phyloP scores from a whole-genome alignment of 345 rosid genomes.

The Crucihimalaya himalaica region DNA sequence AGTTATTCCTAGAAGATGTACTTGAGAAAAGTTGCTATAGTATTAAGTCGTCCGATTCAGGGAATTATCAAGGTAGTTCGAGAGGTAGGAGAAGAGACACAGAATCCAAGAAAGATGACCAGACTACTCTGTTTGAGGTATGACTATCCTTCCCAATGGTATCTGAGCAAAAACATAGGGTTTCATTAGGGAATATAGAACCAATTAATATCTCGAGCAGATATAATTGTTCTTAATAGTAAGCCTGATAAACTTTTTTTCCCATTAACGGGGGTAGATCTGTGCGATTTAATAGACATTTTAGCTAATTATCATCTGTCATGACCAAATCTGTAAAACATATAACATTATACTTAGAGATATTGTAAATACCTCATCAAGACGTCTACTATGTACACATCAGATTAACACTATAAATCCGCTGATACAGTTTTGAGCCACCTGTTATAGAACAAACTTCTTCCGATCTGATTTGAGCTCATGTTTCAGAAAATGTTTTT shows the following conservation, averaged over 20 bases:
- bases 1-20: constrained; percentile 86
- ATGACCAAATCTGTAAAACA: background rate
- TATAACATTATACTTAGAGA: background rate
- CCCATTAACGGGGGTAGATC: background rate
- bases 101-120: constrained; percentile 71
- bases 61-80: constrained; percentile 67
- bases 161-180: background rate
- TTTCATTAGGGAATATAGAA: background rate
- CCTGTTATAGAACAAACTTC: background rate
- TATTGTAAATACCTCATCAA: background rate
- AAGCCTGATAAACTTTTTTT: background rate
- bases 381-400: background rate
- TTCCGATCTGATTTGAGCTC: background rate
- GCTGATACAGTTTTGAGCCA: background rate
- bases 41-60: constrained; percentile 63
- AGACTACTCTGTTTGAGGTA: constrained; percentile 79
- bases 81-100: constrained; percentile 76
- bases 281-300: background rate
- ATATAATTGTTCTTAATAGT: background rate
- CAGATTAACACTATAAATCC: background rate
- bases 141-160: constrained; percentile 18
- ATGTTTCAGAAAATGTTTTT: background rate
- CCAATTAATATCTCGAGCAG: background rate
- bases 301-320: background rate
- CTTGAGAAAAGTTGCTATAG: constrained; percentile 71